Base-by-base conservation (phyloP, 306 rosid genomes). In the Delonix regia region DNA sequence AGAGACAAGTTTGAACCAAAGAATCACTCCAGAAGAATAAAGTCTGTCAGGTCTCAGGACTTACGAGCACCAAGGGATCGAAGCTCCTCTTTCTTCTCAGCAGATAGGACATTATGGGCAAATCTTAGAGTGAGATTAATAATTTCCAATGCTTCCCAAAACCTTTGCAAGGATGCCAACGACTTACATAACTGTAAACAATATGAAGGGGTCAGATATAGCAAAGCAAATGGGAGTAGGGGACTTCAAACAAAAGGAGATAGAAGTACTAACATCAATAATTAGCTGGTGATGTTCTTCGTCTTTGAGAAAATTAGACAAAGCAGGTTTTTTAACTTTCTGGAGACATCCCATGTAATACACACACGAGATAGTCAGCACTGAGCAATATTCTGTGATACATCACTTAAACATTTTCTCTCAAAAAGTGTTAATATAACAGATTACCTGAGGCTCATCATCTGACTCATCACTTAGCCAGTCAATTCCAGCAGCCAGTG, bases 41-140 rank as follows among this genome's bases (percentile, higher is more conserved):
- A 78, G 77, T 63, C 57, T 24, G 77, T 71, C 18, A 66, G 68
- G 28, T 55, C 62, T 78, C 69, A 52, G 67, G 34, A 77, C 88
- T 83, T 85, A 93, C 96, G 97, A 78, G 95, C 94, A 75, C 98
- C 99, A 64, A 92, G 98, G 70, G 92, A 88, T 60, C 86, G 89
- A 70, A 95, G 92, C 80, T 89, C 93, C 85, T 89, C 97, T 70
- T 86, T 87, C 83, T 85, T 93, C 73, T 84, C 92, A 41, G 68
- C 75, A 75, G 94, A 87, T 56, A 91, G 83, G 9, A 76, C 73
- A 69, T 71, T 80, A 81, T 81, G 87, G 62, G 87, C 84, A 77
- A 81, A 81, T 78, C 90, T 90, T 64, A 94, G 73, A 73, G 93
- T 84, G 67, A 88, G 88, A 85, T 90, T 90, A 73, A 88, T 86